Base-by-base conservation (phyloP, 805 yeast genomes). In the Tetrapisispora nanseiensis region DNA sequence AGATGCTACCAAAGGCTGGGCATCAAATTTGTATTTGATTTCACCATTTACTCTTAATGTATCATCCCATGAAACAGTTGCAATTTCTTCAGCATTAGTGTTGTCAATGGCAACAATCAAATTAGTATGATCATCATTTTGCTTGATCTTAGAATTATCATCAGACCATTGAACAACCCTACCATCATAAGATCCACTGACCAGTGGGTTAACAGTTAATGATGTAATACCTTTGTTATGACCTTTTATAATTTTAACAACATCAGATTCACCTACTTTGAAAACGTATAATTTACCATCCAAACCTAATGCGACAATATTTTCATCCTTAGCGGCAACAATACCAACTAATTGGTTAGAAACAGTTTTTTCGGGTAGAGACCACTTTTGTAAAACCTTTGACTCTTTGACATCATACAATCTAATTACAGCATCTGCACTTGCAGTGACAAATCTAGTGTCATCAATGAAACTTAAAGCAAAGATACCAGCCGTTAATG, bases 51-150 rank as follows among this genome's bases (percentile, higher is more conserved):
- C 51, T 54, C 73, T 75, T 36, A 87, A 53, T 12, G 75, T 75
- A 56, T 86, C 95, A 62, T 90, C 98, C 97, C 97, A 92, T 3
- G 89, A 94, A 18, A 77, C 68, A n/a, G 86, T 70, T 40, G 69
- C 62, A 16, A 76, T 53, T 6, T 63, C 41, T 1, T 60, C 54
- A 1, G 57, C 60, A 11, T 56, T 54, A 5, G 48, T 50, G 20
- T 51, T 54, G 21, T 51, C 71, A 19, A 77, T 54, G 2, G 80
- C 78, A 27, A 75, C 77, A 35, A 90, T 72, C 47, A 81, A 72
- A 50, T 87, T 86, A 1, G 73, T 56, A 61, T 89, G 97, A 2
- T 61, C 57, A 12, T 55, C 51, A 10, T 66, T 51, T 1, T 42
- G 37, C 11, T 24, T 24, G 18, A 26, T 35, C 10, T 72, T 71